Percentiles rank a stretch among this genome's conserved stretches.
Conservation (phyloP, 2,329 filamentous ascomycete genomes). For the Calonectria hawksworthii region DNA sequence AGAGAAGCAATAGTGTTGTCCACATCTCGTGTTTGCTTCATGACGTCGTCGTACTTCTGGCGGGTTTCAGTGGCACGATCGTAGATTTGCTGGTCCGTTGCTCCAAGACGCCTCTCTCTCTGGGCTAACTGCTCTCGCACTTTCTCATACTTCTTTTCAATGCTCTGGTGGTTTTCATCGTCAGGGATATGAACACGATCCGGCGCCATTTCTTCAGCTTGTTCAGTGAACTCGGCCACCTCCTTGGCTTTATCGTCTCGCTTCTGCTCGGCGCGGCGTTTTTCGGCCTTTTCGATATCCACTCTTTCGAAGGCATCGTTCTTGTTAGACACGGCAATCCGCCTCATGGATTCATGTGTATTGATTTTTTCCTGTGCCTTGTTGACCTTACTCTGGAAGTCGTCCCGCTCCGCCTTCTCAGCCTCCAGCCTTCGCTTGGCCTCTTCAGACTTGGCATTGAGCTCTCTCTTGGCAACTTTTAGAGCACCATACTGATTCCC, state of each 20-base stretch:
- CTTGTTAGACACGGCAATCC: constrained; percentile 70
- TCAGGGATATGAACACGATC: constrained; percentile 73
- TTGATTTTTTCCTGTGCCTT: constrained; percentile 70
- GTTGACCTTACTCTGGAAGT: constrained; percentile 62
- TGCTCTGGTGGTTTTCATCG: constrained; percentile 72
- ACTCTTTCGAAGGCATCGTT: constrained; percentile 70
- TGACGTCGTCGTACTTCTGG: constrained; percentile 59
- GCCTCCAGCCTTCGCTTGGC: constrained; percentile 54
- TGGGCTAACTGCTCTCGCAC: constrained; percentile 71
- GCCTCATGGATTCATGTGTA: constrained; percentile 62
- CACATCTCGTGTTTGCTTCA: constrained; percentile 56
- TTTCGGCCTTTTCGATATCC: constrained; percentile 62
- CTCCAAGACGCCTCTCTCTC: constrained; percentile 71
- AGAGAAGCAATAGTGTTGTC: constrained; percentile 60
- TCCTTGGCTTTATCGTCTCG: constrained; percentile 60
- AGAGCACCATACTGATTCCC: constrained; percentile 70
- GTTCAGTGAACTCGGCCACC: constrained; percentile 67
- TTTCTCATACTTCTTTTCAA: constrained; percentile 67
- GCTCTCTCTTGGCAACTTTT: constrained; percentile 61
- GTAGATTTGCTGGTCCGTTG: constrained; percentile 75
- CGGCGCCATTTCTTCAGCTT: constrained; percentile 68
- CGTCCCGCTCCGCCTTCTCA: constrained; percentile 52
- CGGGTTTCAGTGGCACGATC: constrained; percentile 59
- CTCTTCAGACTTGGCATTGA: constrained; percentile 59
- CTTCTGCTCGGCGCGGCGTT: constrained; percentile 60